A percentile compares a stretch with the other conserved stretches of the same genome.
Evolutionary conservation across 1,284 basidiomycete species (phyloP).

Genomic region (Phylloboletellus chloephorus): DNA sequence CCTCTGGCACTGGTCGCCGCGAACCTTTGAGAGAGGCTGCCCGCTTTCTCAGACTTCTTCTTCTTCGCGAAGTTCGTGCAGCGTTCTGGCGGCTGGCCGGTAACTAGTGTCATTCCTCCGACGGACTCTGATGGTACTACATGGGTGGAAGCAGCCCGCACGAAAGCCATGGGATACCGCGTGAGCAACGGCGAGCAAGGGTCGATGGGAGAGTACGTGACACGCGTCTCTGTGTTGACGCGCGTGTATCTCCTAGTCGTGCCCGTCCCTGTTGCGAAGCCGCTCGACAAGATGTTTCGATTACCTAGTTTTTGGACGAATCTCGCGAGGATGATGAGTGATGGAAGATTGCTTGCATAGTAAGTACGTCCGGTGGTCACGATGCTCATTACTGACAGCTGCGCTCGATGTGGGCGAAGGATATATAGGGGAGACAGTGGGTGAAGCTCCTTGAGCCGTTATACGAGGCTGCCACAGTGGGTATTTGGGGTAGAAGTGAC

Average conservation of each 20-base stretch:
- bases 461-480: conserved; percentile 55
- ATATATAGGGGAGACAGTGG: conserved; percentile 75
- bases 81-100: conserved; percentile 66
- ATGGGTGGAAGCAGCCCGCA: conserved; percentile 51
- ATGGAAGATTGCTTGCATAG: conserved; percentile 58
- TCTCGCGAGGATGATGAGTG: conserved; percentile 54
- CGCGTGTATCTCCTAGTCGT: conserved; percentile 86
- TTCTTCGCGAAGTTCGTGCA: conserved; percentile 87
- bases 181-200: conserved; percentile 38
- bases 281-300: conserved; percentile 51
- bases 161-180: conserved; percentile 68
- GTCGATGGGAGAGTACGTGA: conserved; percentile 59
- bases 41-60: conserved; percentile 62
- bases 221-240: conserved; percentile 78
- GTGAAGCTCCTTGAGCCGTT: conserved; percentile 68
- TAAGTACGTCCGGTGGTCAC: conserved; percentile 34
- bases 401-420: conserved; percentile 67
- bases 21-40: conserved; percentile 30
- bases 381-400: conserved; percentile 35
- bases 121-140: conserved; percentile 43
- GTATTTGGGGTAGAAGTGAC: conserved; percentile 36
- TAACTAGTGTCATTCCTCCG: conserved; percentile 50
- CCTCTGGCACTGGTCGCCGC: conserved; percentile 77
- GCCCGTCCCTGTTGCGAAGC: conserved; percentile 38
- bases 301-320: conserved; percentile 64